A percentile compares a stretch with the other conserved stretches of the same genome.
Conservation (phyloP, 2,329 filamentous ascomycete species). For the Epichloe elymi region DNA sequence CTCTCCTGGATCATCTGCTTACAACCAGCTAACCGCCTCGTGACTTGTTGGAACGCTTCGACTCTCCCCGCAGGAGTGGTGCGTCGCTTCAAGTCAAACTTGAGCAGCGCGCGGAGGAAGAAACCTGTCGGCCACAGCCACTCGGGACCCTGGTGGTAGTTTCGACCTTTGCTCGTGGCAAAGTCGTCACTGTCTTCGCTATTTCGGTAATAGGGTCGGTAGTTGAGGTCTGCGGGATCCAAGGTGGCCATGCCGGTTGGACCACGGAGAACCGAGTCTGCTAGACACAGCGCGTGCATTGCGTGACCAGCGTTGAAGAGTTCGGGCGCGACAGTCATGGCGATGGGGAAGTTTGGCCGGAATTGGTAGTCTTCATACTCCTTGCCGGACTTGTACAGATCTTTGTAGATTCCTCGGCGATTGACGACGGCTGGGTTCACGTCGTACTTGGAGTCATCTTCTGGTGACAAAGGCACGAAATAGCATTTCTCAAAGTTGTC, state of each 20-base stretch:
- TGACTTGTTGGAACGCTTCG: slow-evolving; percentile 92
- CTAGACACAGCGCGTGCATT: slow-evolving; percentile 63
- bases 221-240: slow-evolving; percentile 84
- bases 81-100: slow-evolving; percentile 72
- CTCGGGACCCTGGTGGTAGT: slow-evolving; percentile 96
- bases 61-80: slow-evolving; percentile 47
- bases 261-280: slow-evolving; percentile 67
- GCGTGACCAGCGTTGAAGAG: slow-evolving; percentile 74
- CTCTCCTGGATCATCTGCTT: slow-evolving; percentile 71
- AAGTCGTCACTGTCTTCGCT: slow-evolving; percentile 88
- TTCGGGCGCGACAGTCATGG: slow-evolving; percentile 85
- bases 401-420: slow-evolving; percentile 94
- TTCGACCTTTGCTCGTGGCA: slow-evolving; percentile 81
- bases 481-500: slow-evolving; percentile 85
- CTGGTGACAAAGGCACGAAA: slow-evolving; percentile 59
- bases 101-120: slow-evolving; percentile 81
- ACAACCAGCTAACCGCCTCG: slow-evolving; percentile 66
- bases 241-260: slow-evolving; percentile 93
- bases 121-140: slow-evolving; percentile 98
- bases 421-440: slow-evolving; percentile 71
- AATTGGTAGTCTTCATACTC: slow-evolving; percentile 97
- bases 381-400: slow-evolving; percentile 85
- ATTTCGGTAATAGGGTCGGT: slow-evolving; percentile 89
- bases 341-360: slow-evolving; percentile 84
- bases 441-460: slow-evolving; percentile 65